Evolutionary conservation across 805 yeast species (phyloP).

Genomic region (Huiozyma sinensis): DNA sequence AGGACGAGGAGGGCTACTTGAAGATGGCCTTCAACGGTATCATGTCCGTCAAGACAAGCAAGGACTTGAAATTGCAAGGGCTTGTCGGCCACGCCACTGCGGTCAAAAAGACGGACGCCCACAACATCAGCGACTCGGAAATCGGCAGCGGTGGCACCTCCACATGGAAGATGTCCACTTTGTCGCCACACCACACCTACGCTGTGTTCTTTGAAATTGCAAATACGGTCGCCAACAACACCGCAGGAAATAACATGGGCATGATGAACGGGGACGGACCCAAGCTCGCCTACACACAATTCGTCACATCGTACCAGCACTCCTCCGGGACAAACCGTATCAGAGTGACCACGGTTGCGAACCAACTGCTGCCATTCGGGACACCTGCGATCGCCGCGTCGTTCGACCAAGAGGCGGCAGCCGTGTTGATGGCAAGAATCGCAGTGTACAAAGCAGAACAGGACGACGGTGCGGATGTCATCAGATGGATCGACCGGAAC

Average conservation of each 20-base stretch:
- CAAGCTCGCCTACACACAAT: conserved; percentile 53
- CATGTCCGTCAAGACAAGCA: conserved; percentile 76
- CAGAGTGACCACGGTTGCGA: conserved; percentile 77
- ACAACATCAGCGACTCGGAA: conserved; percentile 82
- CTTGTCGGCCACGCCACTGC: conserved; percentile 89
- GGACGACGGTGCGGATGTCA: conserved; percentile 86
- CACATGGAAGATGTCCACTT: conserved; percentile 74
- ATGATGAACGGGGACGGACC: conserved; percentile 8
- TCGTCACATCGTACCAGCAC: conserved; percentile 87
- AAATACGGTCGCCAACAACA: conserved; percentile 23
- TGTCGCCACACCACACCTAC: conserved; percentile 82
- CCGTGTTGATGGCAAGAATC: conserved; percentile 83
- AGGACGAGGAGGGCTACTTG: conserved; percentile 79
- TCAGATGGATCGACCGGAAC: conserved; percentile 91
- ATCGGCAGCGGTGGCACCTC: conserved; percentile 91
- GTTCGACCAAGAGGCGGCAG: conserved; percentile 98
- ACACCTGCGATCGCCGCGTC: conserved; percentile 45
- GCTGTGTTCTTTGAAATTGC: conserved; percentile 82
- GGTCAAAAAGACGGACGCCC: conserved; percentile 47
- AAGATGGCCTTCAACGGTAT: conserved; percentile 86
- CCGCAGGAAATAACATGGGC: conserved; percentile 3
- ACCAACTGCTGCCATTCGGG: conserved; percentile 43
- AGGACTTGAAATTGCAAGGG: conserved; percentile 83
- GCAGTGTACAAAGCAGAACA: conserved; percentile 74
- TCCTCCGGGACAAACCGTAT: conserved; percentile 83